phyloP scores from a whole-genome alignment of 1,139 yeast genomes.

The Suhomyces maxii region DNA sequence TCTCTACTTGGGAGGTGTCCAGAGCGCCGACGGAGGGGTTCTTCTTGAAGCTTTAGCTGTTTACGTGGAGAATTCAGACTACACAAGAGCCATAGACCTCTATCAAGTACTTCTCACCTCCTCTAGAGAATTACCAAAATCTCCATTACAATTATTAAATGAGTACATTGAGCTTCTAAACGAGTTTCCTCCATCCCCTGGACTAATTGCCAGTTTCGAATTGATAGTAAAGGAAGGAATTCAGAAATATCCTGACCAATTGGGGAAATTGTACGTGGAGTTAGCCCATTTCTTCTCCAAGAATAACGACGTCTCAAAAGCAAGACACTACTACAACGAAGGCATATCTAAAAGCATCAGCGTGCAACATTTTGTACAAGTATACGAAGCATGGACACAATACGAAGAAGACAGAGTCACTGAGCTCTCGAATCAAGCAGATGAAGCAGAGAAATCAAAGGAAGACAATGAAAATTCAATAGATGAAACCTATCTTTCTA shows the following conservation, averaged over 20 bases:
- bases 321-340: slow-evolving; percentile 49
- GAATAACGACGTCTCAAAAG: slow-evolving; percentile 35
- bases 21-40: slow-evolving; percentile 3
- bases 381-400: slow-evolving; percentile 66
- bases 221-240: slow-evolving; percentile 38
- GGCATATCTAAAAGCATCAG: slow-evolving; percentile 51
- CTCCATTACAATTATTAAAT: slow-evolving; percentile 9
- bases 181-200: not conserved
- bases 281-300: slow-evolving; percentile 49
- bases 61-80: slow-evolving; percentile 27
- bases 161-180: slow-evolving; percentile 9
- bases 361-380: slow-evolving; percentile 59
- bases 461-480: slow-evolving; percentile 10
- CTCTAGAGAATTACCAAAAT: slow-evolving; percentile 3
- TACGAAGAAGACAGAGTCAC: slow-evolving; percentile 56
- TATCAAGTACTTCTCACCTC: not conserved
- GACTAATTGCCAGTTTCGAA: slow-evolving; percentile 26
- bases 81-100: not conserved
- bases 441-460: slow-evolving; percentile 12
- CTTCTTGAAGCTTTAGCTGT: slow-evolving; percentile 22
- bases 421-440: slow-evolving; percentile 30
- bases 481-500: not conserved
- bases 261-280: slow-evolving; percentile 49
- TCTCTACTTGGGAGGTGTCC: slow-evolving; percentile 20
- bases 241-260: slow-evolving; percentile 60